Evolutionary conservation across 306 rosid species (phyloP), one percentile per base, ranked within the genome.

Genomic region (Coriaria nepalensis): DNA sequence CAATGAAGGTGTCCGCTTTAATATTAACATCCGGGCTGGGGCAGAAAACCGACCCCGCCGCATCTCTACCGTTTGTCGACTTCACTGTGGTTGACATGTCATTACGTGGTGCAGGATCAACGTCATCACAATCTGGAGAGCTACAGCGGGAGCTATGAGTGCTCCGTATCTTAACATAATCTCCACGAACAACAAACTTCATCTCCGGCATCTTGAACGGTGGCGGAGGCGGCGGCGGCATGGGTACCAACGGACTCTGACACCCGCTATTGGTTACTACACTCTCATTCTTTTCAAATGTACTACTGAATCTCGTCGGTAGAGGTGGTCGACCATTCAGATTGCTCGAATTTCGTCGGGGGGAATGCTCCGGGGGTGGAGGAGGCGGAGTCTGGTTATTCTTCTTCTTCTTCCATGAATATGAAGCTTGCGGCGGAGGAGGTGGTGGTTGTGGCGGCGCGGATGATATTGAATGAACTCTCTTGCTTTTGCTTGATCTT

Each of bases 11-110:
- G 29, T 64, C 74, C 34, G 83, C 79, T 49, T 71, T 83, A 6
- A 61, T 33, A 36, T 90, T 77, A 14, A 85, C 95, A 33, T 90
- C 93, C 5, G 94, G 98, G 67, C 98, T 90, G 4, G 95, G 79
- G 53, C 95, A 90, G 65, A 71, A 67, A 13, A 63, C 63, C n/a
- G 81, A 0, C 48, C 57, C 73, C 48, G 32, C 51, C 6, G 46
- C 47, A 4, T 67, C 65, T 38, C 70, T 63, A 53, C 57, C 74
- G 49, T 65, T 66, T 33, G 2, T 53, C 13, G 12, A 49, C 20
- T 36, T 45, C 35, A 47, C 45, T 6, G 43, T 52, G 46, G 61
- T 57, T 9, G 75, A 33, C 12, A 37, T 42, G 5, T 47, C 74
- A 4, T 35, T 50, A 10, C 12, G 10, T 11, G 71, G 15, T 43